These are phyloP conservation scores for Botrytis pseudocinerea DNA, from an alignment of 2,329 filamentous ascomycete genomes.

Conservation along the genomic window DNA sequence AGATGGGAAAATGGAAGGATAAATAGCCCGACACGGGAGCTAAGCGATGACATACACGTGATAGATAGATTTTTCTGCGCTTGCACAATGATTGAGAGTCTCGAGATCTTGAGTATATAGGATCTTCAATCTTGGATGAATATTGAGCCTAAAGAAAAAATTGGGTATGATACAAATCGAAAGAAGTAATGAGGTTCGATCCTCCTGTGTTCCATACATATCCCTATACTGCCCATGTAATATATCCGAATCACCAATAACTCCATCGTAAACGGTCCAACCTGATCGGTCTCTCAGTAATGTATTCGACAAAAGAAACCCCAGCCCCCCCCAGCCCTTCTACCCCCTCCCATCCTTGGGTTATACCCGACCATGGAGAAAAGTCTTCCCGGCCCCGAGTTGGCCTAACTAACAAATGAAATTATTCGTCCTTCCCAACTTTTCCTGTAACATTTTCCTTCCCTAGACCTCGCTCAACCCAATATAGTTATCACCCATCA, in stretches of 20 bases:
- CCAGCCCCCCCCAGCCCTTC: background rate
- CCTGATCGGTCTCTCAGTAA: background rate
- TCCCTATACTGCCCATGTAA: background rate
- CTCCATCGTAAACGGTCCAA: background rate
- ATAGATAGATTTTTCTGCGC: background rate
- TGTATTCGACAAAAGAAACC: background rate
- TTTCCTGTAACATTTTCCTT: background rate
- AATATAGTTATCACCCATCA: background rate
- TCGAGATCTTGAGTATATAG: background rate
- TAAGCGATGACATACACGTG: too few relatives aligned
- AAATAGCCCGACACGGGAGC: background rate
- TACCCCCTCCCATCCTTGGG: background rate
- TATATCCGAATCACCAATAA: background rate
- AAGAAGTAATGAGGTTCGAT: background rate
- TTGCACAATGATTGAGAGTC: background rate
- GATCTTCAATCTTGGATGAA: background rate
- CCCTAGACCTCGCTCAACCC: background rate
- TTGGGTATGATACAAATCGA: background rate
- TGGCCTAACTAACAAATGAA: background rate
- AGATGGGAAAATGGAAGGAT: conserved; percentile 7
- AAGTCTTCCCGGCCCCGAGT: background rate
- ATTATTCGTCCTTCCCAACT: background rate
- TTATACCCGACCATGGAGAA: background rate
- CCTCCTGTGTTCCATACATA: background rate
- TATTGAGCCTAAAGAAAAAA: background rate